Evolutionary conservation across 805 yeast genomes (phyloP), one percentile per base, ranked within the genome.

Genomic region (Scheffersomyces amazonensis): DNA sequence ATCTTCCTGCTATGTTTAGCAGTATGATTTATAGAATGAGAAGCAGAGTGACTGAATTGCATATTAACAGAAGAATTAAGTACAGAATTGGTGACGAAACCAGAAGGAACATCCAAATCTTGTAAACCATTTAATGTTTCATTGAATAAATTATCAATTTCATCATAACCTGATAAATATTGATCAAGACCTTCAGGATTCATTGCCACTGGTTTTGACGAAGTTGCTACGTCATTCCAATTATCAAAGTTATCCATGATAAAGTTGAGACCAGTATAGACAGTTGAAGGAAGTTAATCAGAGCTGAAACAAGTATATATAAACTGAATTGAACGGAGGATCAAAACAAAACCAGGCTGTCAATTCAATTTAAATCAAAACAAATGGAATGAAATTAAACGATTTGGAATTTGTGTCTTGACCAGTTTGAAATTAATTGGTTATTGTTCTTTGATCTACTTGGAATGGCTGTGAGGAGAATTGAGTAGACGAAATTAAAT

Each of bases 71-170:
- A 5, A 10, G 5, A 11, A 10, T 24, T 5, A 7, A 7, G 27
- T 24, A 10, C 13, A 5, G 5, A 6, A 7, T 24, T 6, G 31
- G 34, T 35, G 35, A 36, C 56, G 34, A 57, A 67, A 2, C 75
- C 75, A 0, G 70, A 56, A 0, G 87, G 83, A 32, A 83, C 83
- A 48, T 76, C 86, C 41, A 83, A 66, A 38, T 81, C 88, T 52
- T 77, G 81, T 18, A 80, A 57, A 0, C 74, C 72, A 11, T 71
- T 62, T 28, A 82, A 58, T 2, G 84, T 73, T 44, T 78, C 80
- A 29, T 76, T 76, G 41, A 83, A 64, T 42, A 78, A 56, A 44
- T 71, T 73, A 53, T 78, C 83, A 24, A 78, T 64, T 21, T 80
- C 76, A 36, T 72, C 69, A 53, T 71, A 73, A 9, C 57, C 64